Evolutionary conservation across 495 filamentous ascomycete species (phyloP), one percentile per base, ranked within the genome.

Genomic region (Penicillium dipodomyicola): DNA sequence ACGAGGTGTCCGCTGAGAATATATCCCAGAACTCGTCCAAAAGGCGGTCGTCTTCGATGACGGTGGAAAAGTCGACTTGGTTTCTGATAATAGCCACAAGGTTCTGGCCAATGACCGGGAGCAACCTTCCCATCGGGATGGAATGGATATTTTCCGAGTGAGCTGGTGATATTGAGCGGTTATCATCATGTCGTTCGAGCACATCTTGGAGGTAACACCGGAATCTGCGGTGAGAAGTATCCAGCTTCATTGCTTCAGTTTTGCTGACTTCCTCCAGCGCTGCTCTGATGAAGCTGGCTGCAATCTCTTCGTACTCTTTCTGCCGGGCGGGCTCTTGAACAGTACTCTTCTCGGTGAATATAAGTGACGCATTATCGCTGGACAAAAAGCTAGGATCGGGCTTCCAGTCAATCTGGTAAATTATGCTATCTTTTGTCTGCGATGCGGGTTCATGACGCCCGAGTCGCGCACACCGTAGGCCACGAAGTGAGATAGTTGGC

Each of bases 341-440:
- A 5, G 15, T 10, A 46, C n/a, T 2, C 14, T 22, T 3, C 17
- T 52, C 14, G 2, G 17, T 17, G 15, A 51, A 50, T 10, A 42
- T 22, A n/a, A 29, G 12, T 12, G 56, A 27, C 0, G 2, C 29
- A 41, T 35, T 23, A 0, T 43, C 25, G 4, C 5, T 25, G 6
- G 10, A 19, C n/a, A 69, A 5, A 32, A 67, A 57, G 5, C n/a
- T 27, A 0, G 65, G 59, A 51, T 68, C 65, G 1, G 52, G 23
- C 6, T 58, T 49, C 68, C 68, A 69, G 17, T 68, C 52, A 11
- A 71, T 48, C 0, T 46, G 49, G 45, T 67, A 66, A 3, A 61
- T 63, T 27, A 59, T 45, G 5, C 33, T 35, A 14, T 43, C 33
- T 6, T 61, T 58, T 17, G 2, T 14, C 3, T 47, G 30, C 1